Base-by-base conservation (phyloP, 2,329 filamentous ascomycete genomes). In the Aspergillus jensenii region DNA sequence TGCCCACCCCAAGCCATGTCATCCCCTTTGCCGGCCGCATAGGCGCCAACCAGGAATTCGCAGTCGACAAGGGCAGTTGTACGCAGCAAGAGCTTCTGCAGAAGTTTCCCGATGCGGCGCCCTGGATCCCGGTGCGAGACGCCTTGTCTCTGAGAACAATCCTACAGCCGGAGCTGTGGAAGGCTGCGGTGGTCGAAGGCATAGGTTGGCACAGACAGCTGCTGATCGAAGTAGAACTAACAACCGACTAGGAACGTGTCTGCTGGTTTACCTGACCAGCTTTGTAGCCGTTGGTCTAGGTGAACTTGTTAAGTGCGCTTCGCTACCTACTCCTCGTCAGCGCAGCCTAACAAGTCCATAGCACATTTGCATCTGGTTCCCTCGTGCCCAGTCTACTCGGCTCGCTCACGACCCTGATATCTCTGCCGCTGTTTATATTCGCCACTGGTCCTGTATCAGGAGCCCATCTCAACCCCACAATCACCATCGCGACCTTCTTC, bases 401-500 rank as follows among this genome's bases (percentile, higher is more conserved):
- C 6, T 73, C 73, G 17, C 67, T 81, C 19, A 70, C 71, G 55
- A 81, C 75, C 55, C 65, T 71, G 14, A 59, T 78, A 15, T 61
- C 80, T 49, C 67, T 83, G 14, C 68, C 80, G 2, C 66, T 81
- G 0, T 80, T 83, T 64, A 81, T 84, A 37, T 83, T 78, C 62
- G 76, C 77, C 4, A 77, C 79, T 7, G 79, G 75, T 2, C 76
- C 81, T 0, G 76, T 79, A 0, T 80, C 77, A 3, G 81, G 82
- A 41, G 82, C 78, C 0, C 82, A 85, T 62, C 67, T 85, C 49
- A 85, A 82, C 62, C 82, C 82, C 1, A 70, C 79, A 23, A 83
- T 85, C 58, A 84, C 81, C 0, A 76, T 84, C 46, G 76, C 79
- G 1, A 82, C 81, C 2, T 79, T 85, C 56, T 78, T 82, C 19